Conservation (phyloP, 164 flowering plant genomes). For the Stephania japonica region DNA sequence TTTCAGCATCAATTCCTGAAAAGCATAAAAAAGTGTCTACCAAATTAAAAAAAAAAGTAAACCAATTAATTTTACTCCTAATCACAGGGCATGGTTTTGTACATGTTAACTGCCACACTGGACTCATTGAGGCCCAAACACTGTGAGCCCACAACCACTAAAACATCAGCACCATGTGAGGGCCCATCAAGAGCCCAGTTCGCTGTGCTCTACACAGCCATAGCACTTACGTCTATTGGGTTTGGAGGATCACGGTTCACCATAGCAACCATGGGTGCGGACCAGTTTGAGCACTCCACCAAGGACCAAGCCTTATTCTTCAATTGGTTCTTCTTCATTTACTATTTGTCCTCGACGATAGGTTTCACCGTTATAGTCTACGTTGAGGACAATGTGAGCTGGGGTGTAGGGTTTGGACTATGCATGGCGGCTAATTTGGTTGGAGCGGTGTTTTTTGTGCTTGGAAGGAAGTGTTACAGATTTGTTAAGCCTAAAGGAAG, state of each 20-base stretch:
- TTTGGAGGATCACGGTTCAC: conserved; percentile 31
- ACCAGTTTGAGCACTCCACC: conserved; percentile 33
- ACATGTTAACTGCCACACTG: conserved; percentile 33
- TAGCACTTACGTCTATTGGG: conserved; percentile 25
- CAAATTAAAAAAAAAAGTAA: too few relatives aligned
- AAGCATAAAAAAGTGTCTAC: too few relatives aligned
- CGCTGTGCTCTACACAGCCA: conserved; percentile 22
- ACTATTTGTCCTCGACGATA: conserved; percentile 13
- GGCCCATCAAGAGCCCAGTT: conserved; percentile 23
- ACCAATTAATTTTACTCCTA: not conserved
- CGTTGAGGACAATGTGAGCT: conserved; percentile 42
- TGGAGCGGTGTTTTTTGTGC: conserved; percentile 25
- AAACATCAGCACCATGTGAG: conserved; percentile 1
- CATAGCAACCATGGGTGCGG: conserved; percentile 39
- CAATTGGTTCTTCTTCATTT: conserved; percentile 41
- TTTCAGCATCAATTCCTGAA: too few relatives aligned
- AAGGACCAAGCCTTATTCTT: conserved; percentile 37
- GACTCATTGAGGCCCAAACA: conserved; percentile 37
- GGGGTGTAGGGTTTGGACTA: conserved; percentile 41
- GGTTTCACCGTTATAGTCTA: conserved; percentile 32
- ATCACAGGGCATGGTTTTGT: conserved; percentile 32
- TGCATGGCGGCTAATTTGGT: conserved; percentile 17
- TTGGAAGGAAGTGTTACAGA: conserved; percentile 24
- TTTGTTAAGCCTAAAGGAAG: conserved; percentile 31
- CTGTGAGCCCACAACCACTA: too few relatives aligned